Evolutionary conservation across 768 basidiomycete genomes (phyloP).

Genomic region (Kwoniella newhampshirensis): DNA sequence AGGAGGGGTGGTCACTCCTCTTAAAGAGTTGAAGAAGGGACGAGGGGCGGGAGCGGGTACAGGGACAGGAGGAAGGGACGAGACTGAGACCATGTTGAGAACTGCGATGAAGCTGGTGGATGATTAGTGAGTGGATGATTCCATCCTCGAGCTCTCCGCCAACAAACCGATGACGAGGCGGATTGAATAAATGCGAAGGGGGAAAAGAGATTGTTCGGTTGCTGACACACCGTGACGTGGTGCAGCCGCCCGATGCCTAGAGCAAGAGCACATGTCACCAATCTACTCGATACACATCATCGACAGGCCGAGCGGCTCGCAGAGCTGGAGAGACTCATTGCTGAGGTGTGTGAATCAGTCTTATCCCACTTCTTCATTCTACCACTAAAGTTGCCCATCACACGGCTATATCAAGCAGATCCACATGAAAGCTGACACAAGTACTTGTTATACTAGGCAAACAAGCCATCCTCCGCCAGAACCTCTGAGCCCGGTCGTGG

Average conservation of each 20-base stretch:
- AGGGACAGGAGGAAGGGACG: constrained; percentile 20
- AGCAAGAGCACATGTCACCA: constrained; percentile 45
- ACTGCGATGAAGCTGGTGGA: constrained; percentile 49
- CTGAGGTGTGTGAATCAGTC: constrained; percentile 23
- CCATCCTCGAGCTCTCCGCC: background rate
- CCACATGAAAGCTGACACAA: too few relatives aligned
- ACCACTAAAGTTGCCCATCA: too few relatives aligned
- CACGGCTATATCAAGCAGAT: too few relatives aligned
- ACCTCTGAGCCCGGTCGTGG: background rate
- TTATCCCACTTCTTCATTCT: background rate
- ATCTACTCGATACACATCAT: constrained; percentile 41
- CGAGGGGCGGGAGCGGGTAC: constrained; percentile 3
- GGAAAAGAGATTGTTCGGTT: too few relatives aligned
- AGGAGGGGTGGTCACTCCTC: constrained; percentile 39
- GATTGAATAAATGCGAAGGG: too few relatives aligned
- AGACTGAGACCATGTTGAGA: constrained; percentile 38
- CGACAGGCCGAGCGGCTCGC: constrained; percentile 35
- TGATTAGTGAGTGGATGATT: constrained; percentile 45
- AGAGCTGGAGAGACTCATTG: constrained; percentile 43
- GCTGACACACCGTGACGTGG: background rate
- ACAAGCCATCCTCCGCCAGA: background rate
- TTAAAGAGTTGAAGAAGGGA: constrained; percentile 26
- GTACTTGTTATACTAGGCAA: too few relatives aligned
- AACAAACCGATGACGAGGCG: background rate
- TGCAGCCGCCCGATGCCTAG: constrained; percentile 49